phyloP scores from a whole-genome alignment of 1,284 basidiomycete genomes.

The Vanrija pseudolonga region DNA sequence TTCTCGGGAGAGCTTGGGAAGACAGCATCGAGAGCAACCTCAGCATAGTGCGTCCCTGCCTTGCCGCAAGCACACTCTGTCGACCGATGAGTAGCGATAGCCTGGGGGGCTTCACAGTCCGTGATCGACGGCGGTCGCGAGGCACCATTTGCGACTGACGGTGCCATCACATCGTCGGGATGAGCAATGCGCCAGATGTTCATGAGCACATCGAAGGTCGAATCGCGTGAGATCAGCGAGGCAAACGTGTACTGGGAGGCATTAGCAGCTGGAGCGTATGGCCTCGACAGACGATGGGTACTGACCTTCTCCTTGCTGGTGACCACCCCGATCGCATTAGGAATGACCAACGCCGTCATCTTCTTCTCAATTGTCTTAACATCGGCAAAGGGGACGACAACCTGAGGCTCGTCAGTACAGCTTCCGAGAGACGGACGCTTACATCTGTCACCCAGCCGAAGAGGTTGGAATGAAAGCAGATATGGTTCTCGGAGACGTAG shows the following conservation, averaged over 20 bases:
- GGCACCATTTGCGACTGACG: slow-evolving; percentile 4
- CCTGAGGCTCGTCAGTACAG: slow-evolving; percentile 52
- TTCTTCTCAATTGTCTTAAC: slow-evolving; percentile 89
- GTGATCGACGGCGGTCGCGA: slow-evolving; percentile 33
- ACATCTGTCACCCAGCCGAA: slow-evolving; percentile 98
- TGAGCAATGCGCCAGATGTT: slow-evolving; percentile 93
- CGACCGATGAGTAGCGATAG: slow-evolving; percentile 19
- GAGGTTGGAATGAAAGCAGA: slow-evolving; percentile 98
- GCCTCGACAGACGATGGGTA: not conserved
- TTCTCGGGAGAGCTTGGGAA: slow-evolving; percentile 89
- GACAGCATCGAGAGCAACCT: slow-evolving; percentile 70
- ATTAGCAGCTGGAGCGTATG: not conserved
- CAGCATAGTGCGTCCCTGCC: slow-evolving; percentile 67
- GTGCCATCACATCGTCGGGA: slow-evolving; percentile 59
- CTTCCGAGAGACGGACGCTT: slow-evolving; percentile 43
- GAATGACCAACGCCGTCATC: slow-evolving; percentile 98
- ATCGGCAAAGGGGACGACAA: slow-evolving; percentile 87
- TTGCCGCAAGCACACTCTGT: slow-evolving; percentile 75
- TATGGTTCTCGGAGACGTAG: slow-evolving; percentile 96
- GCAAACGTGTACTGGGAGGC: slow-evolving; percentile 82
- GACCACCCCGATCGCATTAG: slow-evolving; percentile 90
- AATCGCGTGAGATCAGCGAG: slow-evolving; percentile 93
- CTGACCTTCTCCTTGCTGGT: slow-evolving; percentile 61
- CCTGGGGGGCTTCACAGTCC: slow-evolving; percentile 8
- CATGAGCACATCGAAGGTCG: slow-evolving; percentile 90